Evolutionary conservation across 2,329 filamentous ascomycete species (phyloP), one percentile per base, ranked within the genome.

Genomic region (Fusarium pininemorale): DNA sequence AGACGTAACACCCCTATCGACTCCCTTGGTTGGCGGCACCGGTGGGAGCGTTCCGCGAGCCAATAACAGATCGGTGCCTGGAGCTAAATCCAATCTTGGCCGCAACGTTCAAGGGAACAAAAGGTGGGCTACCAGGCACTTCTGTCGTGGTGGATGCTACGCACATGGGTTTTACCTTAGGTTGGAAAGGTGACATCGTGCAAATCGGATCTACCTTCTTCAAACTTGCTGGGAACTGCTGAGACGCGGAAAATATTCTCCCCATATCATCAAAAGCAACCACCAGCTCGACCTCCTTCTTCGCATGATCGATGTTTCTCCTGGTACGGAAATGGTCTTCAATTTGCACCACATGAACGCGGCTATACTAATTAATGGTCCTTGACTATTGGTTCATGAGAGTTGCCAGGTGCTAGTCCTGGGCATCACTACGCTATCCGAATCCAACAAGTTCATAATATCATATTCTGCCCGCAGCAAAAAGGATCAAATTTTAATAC

Each of bases 41-140:
- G 44, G 47, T 53, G 44, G 32, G 41, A 41, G 56, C 15, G 63
- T 80, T 82, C 81, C 80, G 82, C 80, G 79, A 48, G 51, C 84
- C 84, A 85, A 85, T 85, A 69, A 79, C n/a, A 74, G 38, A 24
- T 39, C 72, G 79, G 83, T 84, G 70, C 82, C 82, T 85, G 82
- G 72, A 77, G 79, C 83, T 83, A 82, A 77, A 32, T 53, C 48
- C 47, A 56, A 70, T 32, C 47, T 63, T 74, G 67, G 65, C 59
- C 70, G 61, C 68, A 73, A 59, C 47, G 42, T 44, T 55, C 60
- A 61, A 63, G 69, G 66, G 66, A 61, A 59, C 58, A 60, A 63
- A 70, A 69, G 28, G 74, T 69, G 66, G 58, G 47, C 24, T 74
- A 56, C 42, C 61, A 62, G 68, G 72, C 57, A 48, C 48, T 50